Evolutionary conservation across 768 basidiomycete species (phyloP).

Genomic region (Leccinum boreale): DNA sequence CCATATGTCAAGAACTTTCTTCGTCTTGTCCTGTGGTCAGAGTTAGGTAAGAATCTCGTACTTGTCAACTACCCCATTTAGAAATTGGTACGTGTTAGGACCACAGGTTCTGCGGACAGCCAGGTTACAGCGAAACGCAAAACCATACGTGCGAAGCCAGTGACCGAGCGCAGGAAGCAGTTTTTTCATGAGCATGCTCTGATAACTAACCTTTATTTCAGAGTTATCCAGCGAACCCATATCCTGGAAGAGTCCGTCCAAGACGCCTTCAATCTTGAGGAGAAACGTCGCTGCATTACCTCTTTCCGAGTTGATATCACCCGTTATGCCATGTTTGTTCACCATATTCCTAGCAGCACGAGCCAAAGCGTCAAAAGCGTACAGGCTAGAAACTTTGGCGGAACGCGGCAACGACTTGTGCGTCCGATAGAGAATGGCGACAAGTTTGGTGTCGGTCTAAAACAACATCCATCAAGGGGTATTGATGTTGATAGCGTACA

Average conservation of each 20-base stretch:
- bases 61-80: conserved; percentile 41
- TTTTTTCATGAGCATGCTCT: conserved; percentile 7
- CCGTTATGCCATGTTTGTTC: conserved; percentile 60
- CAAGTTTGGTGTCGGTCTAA: conserved; percentile 82
- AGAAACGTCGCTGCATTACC: conserved; percentile 83
- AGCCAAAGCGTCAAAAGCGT: conserved; percentile 90
- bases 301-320: conserved; percentile 50
- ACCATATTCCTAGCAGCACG: conserved; percentile 72
- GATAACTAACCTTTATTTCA: conserved; percentile 82
- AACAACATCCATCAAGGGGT: not conserved
- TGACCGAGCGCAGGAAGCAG: not conserved
- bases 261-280: conserved; percentile 83
- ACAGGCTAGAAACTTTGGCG: conserved; percentile 83
- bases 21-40: conserved; percentile 82
- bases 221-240: conserved; percentile 61
- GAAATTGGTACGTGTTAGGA: conserved; percentile 27
- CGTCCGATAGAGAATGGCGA: conserved; percentile 83
- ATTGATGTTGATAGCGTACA: not conserved
- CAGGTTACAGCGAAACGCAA: conserved; percentile 4
- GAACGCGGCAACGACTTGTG: conserved; percentile 72
- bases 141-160: conserved; percentile 10
- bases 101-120: conserved; percentile 3
- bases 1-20: conserved; percentile 99
- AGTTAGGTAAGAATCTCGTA: conserved; percentile 33
- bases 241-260: conserved; percentile 87